These are phyloP conservation scores for Dillenia turbinata DNA, from an alignment of 164 flowering plant species.

Conservation along the genomic window DNA sequence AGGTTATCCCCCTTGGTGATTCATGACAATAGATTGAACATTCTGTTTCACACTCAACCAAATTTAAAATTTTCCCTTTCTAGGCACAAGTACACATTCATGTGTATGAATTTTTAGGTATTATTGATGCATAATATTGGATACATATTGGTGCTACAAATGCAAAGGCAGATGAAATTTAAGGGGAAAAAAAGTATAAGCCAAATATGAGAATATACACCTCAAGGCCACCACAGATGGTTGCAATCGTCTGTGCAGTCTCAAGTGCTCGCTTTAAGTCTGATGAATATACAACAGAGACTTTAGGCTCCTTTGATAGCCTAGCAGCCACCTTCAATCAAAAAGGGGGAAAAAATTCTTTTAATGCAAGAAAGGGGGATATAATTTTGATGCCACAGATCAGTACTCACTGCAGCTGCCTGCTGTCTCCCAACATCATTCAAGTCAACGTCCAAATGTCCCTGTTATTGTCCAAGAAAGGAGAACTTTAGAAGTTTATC, in stretches of 20 bases:
- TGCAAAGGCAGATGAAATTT: too few relatives aligned
- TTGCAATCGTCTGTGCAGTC: constrained; percentile 83
- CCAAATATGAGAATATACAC: too few relatives aligned
- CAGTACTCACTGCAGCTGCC: constrained; percentile 60
- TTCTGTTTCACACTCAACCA: too few relatives aligned
- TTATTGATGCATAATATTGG: too few relatives aligned
- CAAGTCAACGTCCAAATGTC: constrained; percentile 79
- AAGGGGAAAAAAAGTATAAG: too few relatives aligned
- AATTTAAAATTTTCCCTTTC: too few relatives aligned
- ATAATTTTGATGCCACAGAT: not conserved
- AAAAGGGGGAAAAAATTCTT: not conserved
- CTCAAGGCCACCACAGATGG: constrained; percentile 58
- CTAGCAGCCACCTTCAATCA: constrained; percentile 66
- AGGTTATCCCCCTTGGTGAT: too few relatives aligned
- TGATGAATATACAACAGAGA: constrained; percentile 79
- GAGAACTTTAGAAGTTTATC: not conserved
- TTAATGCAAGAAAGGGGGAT: not conserved
- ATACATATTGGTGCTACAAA: too few relatives aligned
- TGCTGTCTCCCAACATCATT: constrained; percentile 87
- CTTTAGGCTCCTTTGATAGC: constrained; percentile 53
- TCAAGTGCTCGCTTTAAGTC: constrained; percentile 78
- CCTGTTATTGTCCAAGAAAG: constrained; percentile 33
- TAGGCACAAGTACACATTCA: too few relatives aligned
- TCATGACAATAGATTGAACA: too few relatives aligned
- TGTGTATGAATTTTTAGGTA: too few relatives aligned